Conservation (phyloP, 495 filamentous ascomycete genomes). For the Penicillium macrosclerotiorum region DNA sequence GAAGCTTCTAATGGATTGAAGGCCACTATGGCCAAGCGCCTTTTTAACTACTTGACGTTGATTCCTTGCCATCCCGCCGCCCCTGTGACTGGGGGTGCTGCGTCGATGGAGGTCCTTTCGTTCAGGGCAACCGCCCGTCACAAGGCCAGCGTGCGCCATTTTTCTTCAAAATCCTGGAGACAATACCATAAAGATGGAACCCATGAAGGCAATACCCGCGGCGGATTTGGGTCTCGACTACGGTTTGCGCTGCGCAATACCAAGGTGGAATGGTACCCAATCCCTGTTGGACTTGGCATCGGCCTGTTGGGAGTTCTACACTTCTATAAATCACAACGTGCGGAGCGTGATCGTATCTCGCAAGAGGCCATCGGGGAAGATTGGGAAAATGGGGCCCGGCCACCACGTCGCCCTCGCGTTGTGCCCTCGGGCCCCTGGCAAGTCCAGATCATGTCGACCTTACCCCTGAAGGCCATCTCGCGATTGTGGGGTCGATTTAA, state of each 20-base stretch:
- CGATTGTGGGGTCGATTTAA: slow-evolving; percentile 95
- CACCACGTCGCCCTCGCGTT: slow-evolving; percentile 63
- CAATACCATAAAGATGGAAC: slow-evolving; percentile 39
- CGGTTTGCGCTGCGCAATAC: slow-evolving; percentile 66
- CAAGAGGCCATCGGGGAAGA: slow-evolving; percentile 52
- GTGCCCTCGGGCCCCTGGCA: slow-evolving; percentile 91
- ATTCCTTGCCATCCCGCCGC: slow-evolving; percentile 29
- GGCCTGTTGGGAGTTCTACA: slow-evolving; percentile 81
- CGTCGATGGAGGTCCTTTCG: slow-evolving; percentile 38
- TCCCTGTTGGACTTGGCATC: slow-evolving; percentile 86
- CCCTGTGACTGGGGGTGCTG: slow-evolving; percentile 27
- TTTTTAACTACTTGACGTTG: slow-evolving; percentile 25
- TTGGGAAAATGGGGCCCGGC: slow-evolving; percentile 49
- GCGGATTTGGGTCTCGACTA: slow-evolving; percentile 62
- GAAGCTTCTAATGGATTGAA: slow-evolving; percentile 28
- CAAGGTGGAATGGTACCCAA: slow-evolving; percentile 92
- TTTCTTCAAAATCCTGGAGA: slow-evolving; percentile 40
- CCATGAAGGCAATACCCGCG: slow-evolving; percentile 39
- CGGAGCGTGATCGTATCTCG: slow-evolving; percentile 45
- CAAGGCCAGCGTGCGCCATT: slow-evolving; percentile 36
- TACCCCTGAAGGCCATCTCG: slow-evolving; percentile 91
- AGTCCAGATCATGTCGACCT: slow-evolving; percentile 92
- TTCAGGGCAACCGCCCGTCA: slow-evolving; percentile 40
- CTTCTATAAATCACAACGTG: slow-evolving; percentile 70
- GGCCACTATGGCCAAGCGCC: slow-evolving; percentile 41